phyloP scores from a whole-genome alignment of 2,329 filamentous ascomycete genomes.

The Fusarium sp. region DNA sequence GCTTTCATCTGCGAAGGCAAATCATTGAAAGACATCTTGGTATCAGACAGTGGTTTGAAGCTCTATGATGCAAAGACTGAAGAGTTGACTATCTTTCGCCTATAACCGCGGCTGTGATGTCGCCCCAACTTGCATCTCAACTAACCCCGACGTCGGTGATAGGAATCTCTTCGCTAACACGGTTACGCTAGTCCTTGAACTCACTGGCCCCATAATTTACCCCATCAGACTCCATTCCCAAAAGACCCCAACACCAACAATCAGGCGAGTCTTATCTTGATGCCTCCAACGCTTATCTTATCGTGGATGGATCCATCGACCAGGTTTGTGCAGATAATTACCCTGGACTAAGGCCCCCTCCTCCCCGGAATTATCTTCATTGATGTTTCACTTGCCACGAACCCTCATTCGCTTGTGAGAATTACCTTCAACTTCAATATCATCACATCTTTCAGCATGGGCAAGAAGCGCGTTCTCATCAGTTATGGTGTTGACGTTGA shows the following conservation, averaged over 20 bases:
- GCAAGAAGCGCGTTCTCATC: constrained; percentile 52
- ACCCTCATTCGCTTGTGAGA: not conserved
- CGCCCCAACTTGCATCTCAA: not conserved
- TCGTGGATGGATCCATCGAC: not conserved
- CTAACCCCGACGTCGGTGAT: not conserved
- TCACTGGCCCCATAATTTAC: not conserved
- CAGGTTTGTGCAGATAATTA: not conserved
- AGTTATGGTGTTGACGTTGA: constrained; percentile 80
- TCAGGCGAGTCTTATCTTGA: not conserved
- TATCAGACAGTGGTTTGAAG: not conserved
- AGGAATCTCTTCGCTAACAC: not conserved
- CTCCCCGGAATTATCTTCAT: not conserved
- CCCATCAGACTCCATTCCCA: not conserved
- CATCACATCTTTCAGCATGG: constrained; percentile 39
- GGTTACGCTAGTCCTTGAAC: not conserved
- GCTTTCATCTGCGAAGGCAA: constrained; percentile 11
- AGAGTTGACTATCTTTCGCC: not conserved
- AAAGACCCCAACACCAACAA: not conserved
- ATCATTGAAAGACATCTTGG: not conserved
- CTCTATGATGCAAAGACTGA: not conserved
- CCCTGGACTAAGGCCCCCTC: not conserved
- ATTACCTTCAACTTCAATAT: not conserved
- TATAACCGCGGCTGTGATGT: not conserved
- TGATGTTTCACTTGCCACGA: not conserved
- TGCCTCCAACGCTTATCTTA: not conserved